Evolutionary conservation across 768 basidiomycete genomes (phyloP).

Genomic region (Tylopilus vinaceipallidus): DNA sequence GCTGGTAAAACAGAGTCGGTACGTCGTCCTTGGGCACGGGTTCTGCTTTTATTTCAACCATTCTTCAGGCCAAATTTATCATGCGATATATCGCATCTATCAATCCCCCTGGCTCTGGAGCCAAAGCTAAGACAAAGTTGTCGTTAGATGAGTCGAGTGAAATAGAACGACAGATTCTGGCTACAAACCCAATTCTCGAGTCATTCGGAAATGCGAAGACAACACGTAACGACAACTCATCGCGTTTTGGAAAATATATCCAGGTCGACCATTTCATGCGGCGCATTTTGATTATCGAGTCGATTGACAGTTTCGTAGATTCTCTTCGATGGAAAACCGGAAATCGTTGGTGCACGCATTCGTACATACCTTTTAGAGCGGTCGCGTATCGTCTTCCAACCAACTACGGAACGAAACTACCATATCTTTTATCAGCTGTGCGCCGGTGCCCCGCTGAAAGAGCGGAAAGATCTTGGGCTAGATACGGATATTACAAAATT

Average conservation of each 20-base stretch:
- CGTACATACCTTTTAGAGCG: slow-evolving; percentile 97
- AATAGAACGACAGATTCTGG: slow-evolving; percentile 95
- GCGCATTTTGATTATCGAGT: neutral
- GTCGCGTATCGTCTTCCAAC: slow-evolving; percentile 96
- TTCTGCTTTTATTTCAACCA: slow-evolving; percentile 2
- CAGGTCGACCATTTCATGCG: slow-evolving; percentile 51
- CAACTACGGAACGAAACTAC: slow-evolving; percentile 95
- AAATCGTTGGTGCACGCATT: slow-evolving; percentile 98
- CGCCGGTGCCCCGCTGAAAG: slow-evolving; percentile 91
- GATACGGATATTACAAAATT: slow-evolving; percentile 86
- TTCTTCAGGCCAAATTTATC: slow-evolving; percentile 87
- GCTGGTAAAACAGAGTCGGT: slow-evolving; percentile 99
- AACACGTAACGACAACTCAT: slow-evolving; percentile 98
- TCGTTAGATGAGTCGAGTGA: slow-evolving; percentile 87
- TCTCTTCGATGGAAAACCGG: slow-evolving; percentile 91
- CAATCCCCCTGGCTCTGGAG: slow-evolving; percentile 69
- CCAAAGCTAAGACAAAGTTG: slow-evolving; percentile 65
- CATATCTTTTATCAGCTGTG: slow-evolving; percentile 99
- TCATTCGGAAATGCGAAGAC: slow-evolving; percentile 99
- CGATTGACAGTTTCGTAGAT: slow-evolving; percentile 52
- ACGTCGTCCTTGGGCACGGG: slow-evolving; percentile 23
- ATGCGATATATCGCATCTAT: slow-evolving; percentile 99
- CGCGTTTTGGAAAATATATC: slow-evolving; percentile 98
- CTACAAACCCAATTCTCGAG: slow-evolving; percentile 99
- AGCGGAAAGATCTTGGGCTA: slow-evolving; percentile 91